Percentiles rank a stretch among this genome's conserved stretches.
These are phyloP conservation scores for Globisporangium nunn DNA, from an alignment of 352 stramenopile species.

Conservation along the genomic window DNA sequence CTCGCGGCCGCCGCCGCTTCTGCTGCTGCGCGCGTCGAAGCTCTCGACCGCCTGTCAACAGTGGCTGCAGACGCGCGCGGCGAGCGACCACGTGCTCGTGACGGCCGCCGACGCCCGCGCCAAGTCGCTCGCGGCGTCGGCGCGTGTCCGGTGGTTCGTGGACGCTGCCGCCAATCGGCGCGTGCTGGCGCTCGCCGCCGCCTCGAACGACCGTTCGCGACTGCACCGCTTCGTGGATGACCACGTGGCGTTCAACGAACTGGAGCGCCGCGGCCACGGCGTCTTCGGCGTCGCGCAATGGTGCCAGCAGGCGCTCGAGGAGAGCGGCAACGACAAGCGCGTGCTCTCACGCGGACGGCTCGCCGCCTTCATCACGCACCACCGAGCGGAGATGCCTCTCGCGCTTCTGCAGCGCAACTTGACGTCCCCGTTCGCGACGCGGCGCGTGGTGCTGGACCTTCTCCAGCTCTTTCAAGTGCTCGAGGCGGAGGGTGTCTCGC, in stretches of 20 bases:
- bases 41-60: neutral
- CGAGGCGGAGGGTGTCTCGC: slow-evolving; percentile 44
- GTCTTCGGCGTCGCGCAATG: slow-evolving; percentile 51
- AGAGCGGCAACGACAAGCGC: slow-evolving; percentile 45
- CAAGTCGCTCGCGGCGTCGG: slow-evolving; percentile 19
- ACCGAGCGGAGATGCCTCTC: slow-evolving; percentile 30
- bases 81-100: slow-evolving; percentile 27
- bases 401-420: slow-evolving; percentile 26
- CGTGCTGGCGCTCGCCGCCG: slow-evolving; percentile 34
- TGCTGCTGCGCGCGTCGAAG: neutral
- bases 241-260: slow-evolving; percentile 39
- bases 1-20: neutral
- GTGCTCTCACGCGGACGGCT: slow-evolving; percentile 42
- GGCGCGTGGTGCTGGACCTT: slow-evolving; percentile 45
- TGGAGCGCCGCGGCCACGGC: slow-evolving; percentile 62
- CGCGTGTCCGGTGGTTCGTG: slow-evolving; percentile 30
- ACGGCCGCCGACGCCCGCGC: slow-evolving; percentile 7
- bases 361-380: slow-evolving; percentile 47
- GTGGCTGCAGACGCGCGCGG: slow-evolving; percentile 4
- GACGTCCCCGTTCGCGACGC: slow-evolving; percentile 45
- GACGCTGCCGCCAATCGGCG: slow-evolving; percentile 10
- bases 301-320: slow-evolving; percentile 57
- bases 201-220: slow-evolving; percentile 13
- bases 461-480: slow-evolving; percentile 68
- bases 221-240: slow-evolving; percentile 21